A percentile compares a stretch with the other conserved stretches of the same genome.
These are phyloP conservation scores for Globisporangium spiculum DNA, from an alignment of 352 stramenopile species.

Conservation along the genomic window DNA sequence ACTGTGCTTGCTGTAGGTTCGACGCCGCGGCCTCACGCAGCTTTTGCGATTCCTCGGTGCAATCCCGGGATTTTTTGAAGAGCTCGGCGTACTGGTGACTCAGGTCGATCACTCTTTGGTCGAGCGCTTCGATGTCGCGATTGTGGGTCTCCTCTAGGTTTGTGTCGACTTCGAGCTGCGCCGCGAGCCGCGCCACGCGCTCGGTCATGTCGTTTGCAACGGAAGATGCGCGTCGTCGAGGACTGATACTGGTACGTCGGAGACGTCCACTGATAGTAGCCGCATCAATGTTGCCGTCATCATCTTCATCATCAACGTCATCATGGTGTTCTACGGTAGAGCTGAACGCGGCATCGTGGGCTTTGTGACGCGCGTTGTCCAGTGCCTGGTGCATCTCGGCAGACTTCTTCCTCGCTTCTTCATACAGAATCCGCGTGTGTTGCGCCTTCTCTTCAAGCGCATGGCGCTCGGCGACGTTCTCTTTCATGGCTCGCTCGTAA, in stretches of 20 bases:
- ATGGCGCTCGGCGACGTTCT: conserved; percentile 24
- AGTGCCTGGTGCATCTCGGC: conserved; percentile 29
- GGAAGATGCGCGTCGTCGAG: not conserved
- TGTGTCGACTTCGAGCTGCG: conserved; percentile 54
- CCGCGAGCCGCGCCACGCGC: conserved; percentile 39
- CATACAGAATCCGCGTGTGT: conserved; percentile 24
- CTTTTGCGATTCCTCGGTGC: conserved; percentile 31
- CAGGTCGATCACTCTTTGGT: conserved; percentile 20
- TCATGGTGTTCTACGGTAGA: not conserved
- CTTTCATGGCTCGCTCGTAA: conserved; percentile 31
- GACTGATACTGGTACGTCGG: conserved; percentile 7
- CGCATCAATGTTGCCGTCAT: conserved; percentile 17
- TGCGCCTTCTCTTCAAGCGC: conserved; percentile 33
- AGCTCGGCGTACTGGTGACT: conserved; percentile 32
- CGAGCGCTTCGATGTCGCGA: conserved; percentile 28
- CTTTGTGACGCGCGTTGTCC: conserved; percentile 28
- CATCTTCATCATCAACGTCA: conserved; percentile 1
- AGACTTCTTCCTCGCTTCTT: conserved; percentile 25
- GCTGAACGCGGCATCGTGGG: conserved; percentile 28
- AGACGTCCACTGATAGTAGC: not conserved
- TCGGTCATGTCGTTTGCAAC: conserved; percentile 10
- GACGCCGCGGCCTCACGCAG: conserved; percentile 43
- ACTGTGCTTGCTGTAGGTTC: conserved; percentile 56
- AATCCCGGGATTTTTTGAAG: conserved; percentile 22
- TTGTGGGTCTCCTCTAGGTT: conserved; percentile 44